Evolutionary conservation across 78 protist species (phyloP).

Genomic region (Protostelium mycophagum): DNA sequence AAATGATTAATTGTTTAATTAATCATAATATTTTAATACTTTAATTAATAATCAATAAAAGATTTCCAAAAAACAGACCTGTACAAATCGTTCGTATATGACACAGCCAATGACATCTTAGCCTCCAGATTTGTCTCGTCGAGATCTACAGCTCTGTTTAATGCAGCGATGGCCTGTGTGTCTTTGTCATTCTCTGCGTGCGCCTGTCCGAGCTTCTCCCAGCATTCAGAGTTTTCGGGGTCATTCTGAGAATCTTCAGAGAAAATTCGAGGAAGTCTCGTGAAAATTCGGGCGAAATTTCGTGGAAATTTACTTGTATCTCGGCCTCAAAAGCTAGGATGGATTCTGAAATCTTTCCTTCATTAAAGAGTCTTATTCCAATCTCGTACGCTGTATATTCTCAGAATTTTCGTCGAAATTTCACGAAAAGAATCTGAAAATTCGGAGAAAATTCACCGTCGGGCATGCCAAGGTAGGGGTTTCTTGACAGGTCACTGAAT

Average conservation of each 20-base stretch:
- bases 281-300: background rate
- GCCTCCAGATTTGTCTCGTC: conserved; percentile 65
- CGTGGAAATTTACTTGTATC: conserved; percentile 16
- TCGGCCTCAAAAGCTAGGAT: conserved; percentile 72
- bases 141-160: conserved; percentile 33
- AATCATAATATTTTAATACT: conserved; percentile 13
- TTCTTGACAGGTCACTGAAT: background rate
- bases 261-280: background rate
- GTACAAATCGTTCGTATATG: conserved; percentile 62
- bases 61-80: background rate
- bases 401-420: no score
- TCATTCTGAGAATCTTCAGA: conserved; percentile 15
- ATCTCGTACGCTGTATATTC: conserved; percentile 20
- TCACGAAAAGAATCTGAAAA: no score
- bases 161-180: conserved; percentile 63
- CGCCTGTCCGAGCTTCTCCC: conserved; percentile 77
- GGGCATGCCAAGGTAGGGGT: conserved; percentile 1
- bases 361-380: conserved; percentile 63
- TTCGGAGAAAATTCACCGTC: no score
- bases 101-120: conserved; percentile 42
- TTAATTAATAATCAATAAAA: background rate
- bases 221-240: conserved; percentile 58
- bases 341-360: conserved; percentile 48
- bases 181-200: conserved; percentile 88
- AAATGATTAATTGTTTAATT: conserved; percentile 47